Evolutionary conservation across 345 rosid species (phyloP), one percentile per base, ranked within the genome.

Genomic region (Syzygium oleosum): DNA sequence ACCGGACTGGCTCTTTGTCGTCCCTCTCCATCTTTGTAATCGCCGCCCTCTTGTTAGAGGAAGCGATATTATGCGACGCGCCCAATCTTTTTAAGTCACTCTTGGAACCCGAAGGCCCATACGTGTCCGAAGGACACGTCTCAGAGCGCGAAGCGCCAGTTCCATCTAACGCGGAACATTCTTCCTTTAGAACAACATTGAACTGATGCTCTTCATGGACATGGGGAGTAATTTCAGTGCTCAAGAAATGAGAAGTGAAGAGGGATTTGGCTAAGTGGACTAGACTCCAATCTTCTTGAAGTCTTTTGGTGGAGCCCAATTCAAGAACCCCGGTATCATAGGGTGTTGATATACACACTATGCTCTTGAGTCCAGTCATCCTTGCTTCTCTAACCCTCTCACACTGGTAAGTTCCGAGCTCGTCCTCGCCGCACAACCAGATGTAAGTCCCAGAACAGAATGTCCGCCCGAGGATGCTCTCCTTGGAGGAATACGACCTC

Each of bases 371-470:
- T 23, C 95, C 94, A 41, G 89, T 90, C 85, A 88, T 73, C 3
- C 90, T 90, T 80, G 95, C 96, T 85, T 95, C 94, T 84, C 88
- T 86, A 43, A 92, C 93, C 68, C 96, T 85, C 25, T 90, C 97
- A 41, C 95, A 92, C 51, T 87, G 90, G 22, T 88, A 87, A 13
- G 87, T 41, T 43, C 90, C 90, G 6, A 92, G 88, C 68, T 89
- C 93, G 22, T 51, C 85, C 31, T 86, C 91, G 21, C 92, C 94
- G 10, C 89, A 52, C 61, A 92, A 31, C 97, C 96, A 95, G 54
- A 89, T 31, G 84, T 77, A 89, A 43, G 87, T 79, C n/a, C 93
- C 91, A 3, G 93, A 91, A 21, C 88, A 83, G 51, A 90, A 95
- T 7, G 91, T 87, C 56, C 87, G 54, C 53, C 95, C 95, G 0